Conservation (phyloP, 441 rosid genomes). For the Populus hybrid region DNA sequence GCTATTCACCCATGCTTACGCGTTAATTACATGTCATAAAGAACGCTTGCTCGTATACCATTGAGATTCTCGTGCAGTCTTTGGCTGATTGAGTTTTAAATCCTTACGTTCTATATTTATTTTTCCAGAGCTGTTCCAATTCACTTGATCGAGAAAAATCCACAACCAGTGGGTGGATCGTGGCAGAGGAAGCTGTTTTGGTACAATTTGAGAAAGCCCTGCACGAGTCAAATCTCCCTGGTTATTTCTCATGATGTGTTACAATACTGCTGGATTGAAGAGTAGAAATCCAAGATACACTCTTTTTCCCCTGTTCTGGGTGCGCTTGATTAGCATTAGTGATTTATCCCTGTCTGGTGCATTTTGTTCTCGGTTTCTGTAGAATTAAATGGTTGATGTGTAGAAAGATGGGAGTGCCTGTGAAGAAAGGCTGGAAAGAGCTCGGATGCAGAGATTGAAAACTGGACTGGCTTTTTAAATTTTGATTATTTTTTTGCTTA, state of each 20-base stretch:
- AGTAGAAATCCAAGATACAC: not conserved
- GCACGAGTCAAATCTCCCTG: slow-evolving; percentile 30
- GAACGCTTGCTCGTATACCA: not conserved
- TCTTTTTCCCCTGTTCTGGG: not conserved
- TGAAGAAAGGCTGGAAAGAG: not conserved
- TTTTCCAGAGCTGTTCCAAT: slow-evolving; percentile 51
- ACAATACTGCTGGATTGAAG: not conserved
- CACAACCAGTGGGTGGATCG: slow-evolving; percentile 43
- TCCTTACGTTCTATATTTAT: not conserved
- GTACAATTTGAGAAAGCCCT: slow-evolving; percentile 56
- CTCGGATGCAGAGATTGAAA: no score
- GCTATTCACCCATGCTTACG: not conserved
- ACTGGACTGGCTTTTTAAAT: no score
- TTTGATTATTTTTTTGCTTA: no score
- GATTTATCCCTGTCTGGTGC: not conserved
- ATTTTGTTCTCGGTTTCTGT: not conserved
- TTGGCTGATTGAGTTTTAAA: not conserved
- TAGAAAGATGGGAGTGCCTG: not conserved
- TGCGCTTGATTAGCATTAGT: not conserved
- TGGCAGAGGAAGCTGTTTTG: slow-evolving; percentile 51
- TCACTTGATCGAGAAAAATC: slow-evolving; percentile 19
- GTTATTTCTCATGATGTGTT: slow-evolving; percentile 22
- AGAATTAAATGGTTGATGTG: not conserved
- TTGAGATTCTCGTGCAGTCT: not conserved
- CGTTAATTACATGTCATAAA: not conserved